Percentiles rank a stretch among this genome's conserved stretches.
These are phyloP conservation scores for Penicillium longicatenatum DNA, from an alignment of 495 filamentous ascomycete genomes.

Conservation along the genomic window DNA sequence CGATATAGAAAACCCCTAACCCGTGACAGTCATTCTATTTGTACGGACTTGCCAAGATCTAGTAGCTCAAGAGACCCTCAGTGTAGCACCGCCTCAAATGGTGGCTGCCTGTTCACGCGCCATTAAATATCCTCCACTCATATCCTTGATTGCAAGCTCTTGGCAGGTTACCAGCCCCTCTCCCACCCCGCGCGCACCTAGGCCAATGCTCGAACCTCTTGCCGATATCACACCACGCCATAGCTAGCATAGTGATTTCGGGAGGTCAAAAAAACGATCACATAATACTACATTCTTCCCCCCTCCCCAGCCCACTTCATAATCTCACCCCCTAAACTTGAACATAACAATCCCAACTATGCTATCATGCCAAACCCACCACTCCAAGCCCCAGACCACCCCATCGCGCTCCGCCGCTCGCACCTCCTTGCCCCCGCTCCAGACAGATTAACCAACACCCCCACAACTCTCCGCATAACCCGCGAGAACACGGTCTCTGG, in stretches of 20 bases:
- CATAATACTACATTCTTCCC: background rate
- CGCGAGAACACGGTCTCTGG: conserved; percentile 18
- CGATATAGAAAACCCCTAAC: too few species aligned
- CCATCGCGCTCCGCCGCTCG: conserved; percentile 27
- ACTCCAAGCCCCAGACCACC: conserved; percentile 24
- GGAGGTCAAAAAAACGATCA: background rate
- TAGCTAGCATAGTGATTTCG: background rate
- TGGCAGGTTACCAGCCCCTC: background rate
- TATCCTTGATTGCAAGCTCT: background rate
- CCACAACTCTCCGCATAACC: conserved; percentile 27
- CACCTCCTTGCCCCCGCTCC: conserved; percentile 30
- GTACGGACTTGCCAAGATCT: background rate
- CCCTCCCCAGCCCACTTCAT: background rate
- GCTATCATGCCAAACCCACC: conserved; percentile 16
- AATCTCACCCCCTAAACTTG: background rate
- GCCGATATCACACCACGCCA: background rate
- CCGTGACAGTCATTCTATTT: background rate
- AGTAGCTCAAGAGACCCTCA: background rate
- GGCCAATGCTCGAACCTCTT: background rate
- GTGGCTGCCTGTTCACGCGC: conserved; percentile 1
- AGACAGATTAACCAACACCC: conserved; percentile 29
- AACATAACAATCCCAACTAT: conserved; percentile 5
- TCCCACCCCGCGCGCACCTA: background rate
- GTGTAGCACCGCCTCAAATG: conserved; percentile 1
- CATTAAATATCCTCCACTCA: background rate